Percentiles rank a stretch among this genome's conserved stretches.
These are phyloP conservation scores for Parasarocladium wereldwijsianum DNA, from an alignment of 2,329 filamentous ascomycete genomes.

Conservation along the genomic window DNA sequence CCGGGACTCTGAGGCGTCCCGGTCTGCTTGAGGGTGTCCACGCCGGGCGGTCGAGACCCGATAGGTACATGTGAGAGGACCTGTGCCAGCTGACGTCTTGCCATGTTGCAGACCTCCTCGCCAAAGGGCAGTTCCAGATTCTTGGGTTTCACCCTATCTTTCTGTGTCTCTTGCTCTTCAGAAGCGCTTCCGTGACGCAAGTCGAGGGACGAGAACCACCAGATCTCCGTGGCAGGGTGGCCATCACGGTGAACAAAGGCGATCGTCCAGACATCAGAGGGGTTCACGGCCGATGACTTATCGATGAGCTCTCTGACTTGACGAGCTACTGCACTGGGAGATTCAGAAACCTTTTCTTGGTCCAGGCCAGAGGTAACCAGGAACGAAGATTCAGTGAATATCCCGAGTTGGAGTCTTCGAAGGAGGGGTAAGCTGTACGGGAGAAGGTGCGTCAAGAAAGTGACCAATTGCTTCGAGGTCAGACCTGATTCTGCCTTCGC, in stretches of 20 bases:
- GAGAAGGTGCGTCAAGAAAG: slow-evolving; percentile 1
- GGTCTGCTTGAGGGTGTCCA: slow-evolving; percentile 1
- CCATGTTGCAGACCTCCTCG: neutral
- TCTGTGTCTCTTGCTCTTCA: slow-evolving; percentile 2
- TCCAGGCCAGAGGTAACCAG: neutral
- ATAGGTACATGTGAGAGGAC: slow-evolving; percentile 3
- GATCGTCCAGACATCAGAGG: slow-evolving; percentile 2
- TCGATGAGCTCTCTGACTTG: neutral
- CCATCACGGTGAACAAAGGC: slow-evolving; percentile 1
- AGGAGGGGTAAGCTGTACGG: slow-evolving; percentile 1
- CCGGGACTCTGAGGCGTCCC: slow-evolving; percentile 1
- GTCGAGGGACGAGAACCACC: slow-evolving; percentile 3
- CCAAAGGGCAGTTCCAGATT: slow-evolving; percentile 1
- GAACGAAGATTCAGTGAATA: neutral
- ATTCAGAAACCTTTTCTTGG: neutral
- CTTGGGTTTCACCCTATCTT: neutral
- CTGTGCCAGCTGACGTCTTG: neutral
- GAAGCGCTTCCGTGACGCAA: neutral
- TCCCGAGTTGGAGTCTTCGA: slow-evolving; percentile 2
- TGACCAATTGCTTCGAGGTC: too few relatives aligned
- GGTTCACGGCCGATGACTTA: neutral
- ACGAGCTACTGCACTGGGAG: too few relatives aligned
- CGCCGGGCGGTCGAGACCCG: slow-evolving; percentile 2
- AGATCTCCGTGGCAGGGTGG: slow-evolving; percentile 3
- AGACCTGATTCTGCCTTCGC: too few relatives aligned